Conservation (phyloP, 148 eudicot species). For the Spergularia marina region DNA sequence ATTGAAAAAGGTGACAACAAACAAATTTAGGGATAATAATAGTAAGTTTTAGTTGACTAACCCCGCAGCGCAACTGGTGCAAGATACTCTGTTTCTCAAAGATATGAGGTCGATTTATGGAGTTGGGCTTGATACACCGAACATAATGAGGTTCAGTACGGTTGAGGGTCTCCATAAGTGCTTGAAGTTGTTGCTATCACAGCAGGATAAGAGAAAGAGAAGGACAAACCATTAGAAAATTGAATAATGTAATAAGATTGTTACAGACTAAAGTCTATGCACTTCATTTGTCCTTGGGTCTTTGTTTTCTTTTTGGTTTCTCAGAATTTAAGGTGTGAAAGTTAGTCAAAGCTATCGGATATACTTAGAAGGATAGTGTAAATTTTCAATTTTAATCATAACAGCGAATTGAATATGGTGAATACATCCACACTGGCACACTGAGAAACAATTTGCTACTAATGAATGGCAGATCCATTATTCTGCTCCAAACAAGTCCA, state of each 20-base stretch:
- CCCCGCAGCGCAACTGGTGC: slow-evolving; percentile 99
- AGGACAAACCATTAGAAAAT: slow-evolving; percentile 5
- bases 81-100: slow-evolving; percentile 83
- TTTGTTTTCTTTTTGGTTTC: background rate
- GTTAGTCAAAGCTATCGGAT: background rate
- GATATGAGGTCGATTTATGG: slow-evolving; percentile 69
- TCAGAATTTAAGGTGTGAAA: background rate
- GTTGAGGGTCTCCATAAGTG: slow-evolving; percentile 93
- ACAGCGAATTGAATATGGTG: background rate
- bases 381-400: background rate
- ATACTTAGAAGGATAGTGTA: background rate
- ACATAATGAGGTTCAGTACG: slow-evolving; percentile 94
- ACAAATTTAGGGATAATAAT: background rate
- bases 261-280: no score
- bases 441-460: background rate
- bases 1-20: background rate
- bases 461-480: background rate
- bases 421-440: slow-evolving; percentile 3
- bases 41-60: slow-evolving; percentile 36
- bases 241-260: background rate
- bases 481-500: background rate
- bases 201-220: slow-evolving; percentile 15
- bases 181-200: slow-evolving; percentile 95
- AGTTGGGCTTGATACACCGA: slow-evolving; percentile 97
- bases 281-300: no score